phyloP scores from a whole-genome alignment of 2,329 filamentous ascomycete species.

The Verticillium dahliae region DNA sequence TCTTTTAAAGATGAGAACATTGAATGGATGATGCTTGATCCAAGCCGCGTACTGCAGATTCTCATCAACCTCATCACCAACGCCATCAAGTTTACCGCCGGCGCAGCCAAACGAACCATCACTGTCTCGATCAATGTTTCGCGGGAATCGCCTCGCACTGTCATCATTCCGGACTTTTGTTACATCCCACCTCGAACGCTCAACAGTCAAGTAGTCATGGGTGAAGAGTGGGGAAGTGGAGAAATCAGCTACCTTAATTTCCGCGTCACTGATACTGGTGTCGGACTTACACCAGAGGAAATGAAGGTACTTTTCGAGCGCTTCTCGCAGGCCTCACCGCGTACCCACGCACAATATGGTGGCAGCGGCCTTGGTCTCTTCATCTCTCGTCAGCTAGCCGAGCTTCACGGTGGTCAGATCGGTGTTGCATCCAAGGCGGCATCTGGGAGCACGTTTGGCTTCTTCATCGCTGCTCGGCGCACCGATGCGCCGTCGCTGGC shows the following conservation, averaged over 20 bases:
- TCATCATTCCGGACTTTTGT: slow-evolving; percentile 16
- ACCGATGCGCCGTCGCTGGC: slow-evolving; percentile 3
- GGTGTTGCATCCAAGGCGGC: slow-evolving; percentile 53
- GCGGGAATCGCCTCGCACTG: slow-evolving; percentile 23
- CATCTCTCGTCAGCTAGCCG: slow-evolving; percentile 56
- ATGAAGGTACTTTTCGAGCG: slow-evolving; percentile 60
- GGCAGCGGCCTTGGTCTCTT: slow-evolving; percentile 59
- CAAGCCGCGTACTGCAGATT: slow-evolving; percentile 50
- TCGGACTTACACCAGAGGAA: slow-evolving; percentile 54
- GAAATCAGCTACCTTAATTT: slow-evolving; percentile 33
- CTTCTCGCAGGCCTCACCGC: slow-evolving; percentile 55
- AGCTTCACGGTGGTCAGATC: slow-evolving; percentile 59
- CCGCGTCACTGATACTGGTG: slow-evolving; percentile 59
- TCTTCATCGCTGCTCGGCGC: slow-evolving; percentile 47
- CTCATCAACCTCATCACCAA: slow-evolving; percentile 56
- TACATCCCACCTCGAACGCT: slow-evolving; percentile 21
- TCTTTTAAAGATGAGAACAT: slow-evolving; percentile 40
- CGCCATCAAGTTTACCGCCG: slow-evolving; percentile 51
- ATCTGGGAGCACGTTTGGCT: slow-evolving; percentile 54
- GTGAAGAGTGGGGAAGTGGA: slow-evolving; percentile 24
- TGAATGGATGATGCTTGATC: slow-evolving; percentile 51
- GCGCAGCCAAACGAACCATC: slow-evolving; percentile 27
- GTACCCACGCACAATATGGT: slow-evolving; percentile 52
- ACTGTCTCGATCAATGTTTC: slow-evolving; percentile 45
- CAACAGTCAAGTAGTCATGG: slow-evolving; percentile 7